Evolutionary conservation across 1,139 yeast genomes (phyloP).

Genomic region (Saccharomycopsis hybrid): DNA sequence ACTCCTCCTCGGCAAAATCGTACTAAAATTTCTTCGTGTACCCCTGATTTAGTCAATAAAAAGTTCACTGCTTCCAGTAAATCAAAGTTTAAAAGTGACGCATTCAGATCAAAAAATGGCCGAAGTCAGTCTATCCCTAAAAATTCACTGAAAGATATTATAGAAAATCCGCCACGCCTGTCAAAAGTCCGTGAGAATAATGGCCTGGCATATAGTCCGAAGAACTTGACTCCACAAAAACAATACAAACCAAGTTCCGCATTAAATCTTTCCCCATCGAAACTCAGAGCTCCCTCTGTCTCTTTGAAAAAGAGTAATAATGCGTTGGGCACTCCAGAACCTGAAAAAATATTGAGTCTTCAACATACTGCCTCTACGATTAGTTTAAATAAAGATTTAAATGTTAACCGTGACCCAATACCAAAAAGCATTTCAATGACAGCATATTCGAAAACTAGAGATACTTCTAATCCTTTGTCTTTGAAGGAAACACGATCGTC

Average conservation of each 20-base stretch:
- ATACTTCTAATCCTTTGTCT: slow-evolving; percentile 2
- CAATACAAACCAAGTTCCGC: background rate
- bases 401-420: background rate
- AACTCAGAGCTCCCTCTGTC: slow-evolving; percentile 5
- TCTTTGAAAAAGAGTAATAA: slow-evolving; percentile 5
- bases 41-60: background rate
- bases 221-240: no score
- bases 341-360: background rate
- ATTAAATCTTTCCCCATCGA: background rate
- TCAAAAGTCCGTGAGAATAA: no score
- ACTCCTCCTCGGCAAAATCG: background rate
- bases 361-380: background rate
- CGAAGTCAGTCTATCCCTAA: background rate
- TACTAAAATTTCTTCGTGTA: background rate
- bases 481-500: no score
- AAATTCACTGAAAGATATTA: no score
- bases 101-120: background rate
- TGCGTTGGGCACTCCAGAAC: background rate
- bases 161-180: no score
- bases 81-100: background rate
- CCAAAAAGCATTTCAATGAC: background rate
- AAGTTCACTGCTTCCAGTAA: background rate
- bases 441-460: background rate
- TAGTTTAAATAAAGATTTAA: background rate
- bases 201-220: no score